Conservation (phyloP, 2,329 filamentous ascomycete genomes). For the Xylogone sp. region DNA sequence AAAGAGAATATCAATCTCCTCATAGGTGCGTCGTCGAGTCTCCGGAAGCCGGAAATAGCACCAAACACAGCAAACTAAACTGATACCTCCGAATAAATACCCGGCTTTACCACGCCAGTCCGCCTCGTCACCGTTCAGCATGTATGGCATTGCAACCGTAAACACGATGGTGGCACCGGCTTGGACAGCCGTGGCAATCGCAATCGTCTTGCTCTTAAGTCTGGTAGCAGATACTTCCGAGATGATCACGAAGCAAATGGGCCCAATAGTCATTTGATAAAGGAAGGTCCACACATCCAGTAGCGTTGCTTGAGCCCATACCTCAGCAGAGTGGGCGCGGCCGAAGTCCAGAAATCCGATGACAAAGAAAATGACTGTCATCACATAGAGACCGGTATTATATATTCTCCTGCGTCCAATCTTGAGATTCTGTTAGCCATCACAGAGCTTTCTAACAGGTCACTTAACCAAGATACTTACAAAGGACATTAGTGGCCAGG, state of each 20-base stretch:
- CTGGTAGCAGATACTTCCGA: slow-evolving; percentile 31
- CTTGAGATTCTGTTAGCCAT: slow-evolving; percentile 27
- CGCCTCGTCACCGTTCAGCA: slow-evolving; percentile 42
- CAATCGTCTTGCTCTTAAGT: slow-evolving; percentile 27
- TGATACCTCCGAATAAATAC: slow-evolving; percentile 36
- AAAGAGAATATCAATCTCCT: slow-evolving; percentile 43
- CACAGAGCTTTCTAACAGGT: slow-evolving; percentile 19
- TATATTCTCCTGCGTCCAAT: slow-evolving; percentile 46
- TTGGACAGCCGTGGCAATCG: slow-evolving; percentile 29
- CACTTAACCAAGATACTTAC: slow-evolving; percentile 38
- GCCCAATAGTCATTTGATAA: slow-evolving; percentile 34
- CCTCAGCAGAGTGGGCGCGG: slow-evolving; percentile 12
- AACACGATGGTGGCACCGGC: slow-evolving; percentile 28
- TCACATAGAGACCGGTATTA: slow-evolving; percentile 40
- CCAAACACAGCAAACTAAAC: slow-evolving; percentile 33
- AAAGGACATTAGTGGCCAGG: slow-evolving; percentile 45
- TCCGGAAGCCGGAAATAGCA: slow-evolving; percentile 36
- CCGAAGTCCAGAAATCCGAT: slow-evolving; percentile 34
- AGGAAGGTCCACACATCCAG: slow-evolving; percentile 21
- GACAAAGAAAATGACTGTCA: slow-evolving; percentile 40
- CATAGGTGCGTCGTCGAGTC: slow-evolving; percentile 36
- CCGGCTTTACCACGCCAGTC: slow-evolving; percentile 45
- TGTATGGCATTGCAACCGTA: slow-evolving; percentile 28
- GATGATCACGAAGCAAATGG: slow-evolving; percentile 30
- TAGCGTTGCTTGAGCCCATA: slow-evolving; percentile 33